Conservation (phyloP, 2,329 filamentous ascomycete genomes). For the Nigrospora oryzae region DNA sequence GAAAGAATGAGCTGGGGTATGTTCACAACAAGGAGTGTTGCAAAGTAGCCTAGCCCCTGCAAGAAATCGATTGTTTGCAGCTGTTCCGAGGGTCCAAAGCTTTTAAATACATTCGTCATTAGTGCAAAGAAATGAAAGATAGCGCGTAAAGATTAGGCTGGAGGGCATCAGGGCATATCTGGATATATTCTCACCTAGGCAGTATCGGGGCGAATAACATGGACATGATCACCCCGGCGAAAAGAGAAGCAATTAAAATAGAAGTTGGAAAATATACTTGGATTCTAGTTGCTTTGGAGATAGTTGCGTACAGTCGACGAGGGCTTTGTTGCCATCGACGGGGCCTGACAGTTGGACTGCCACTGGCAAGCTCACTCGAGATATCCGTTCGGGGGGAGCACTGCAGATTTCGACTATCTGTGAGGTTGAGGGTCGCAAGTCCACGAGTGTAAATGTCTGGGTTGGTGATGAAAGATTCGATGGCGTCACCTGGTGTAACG, state of each 20-base stretch:
- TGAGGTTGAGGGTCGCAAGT: conserved; percentile 9
- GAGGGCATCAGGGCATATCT: conserved; percentile 7
- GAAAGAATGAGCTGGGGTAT: conserved; percentile 30
- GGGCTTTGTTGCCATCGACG: conserved; percentile 4
- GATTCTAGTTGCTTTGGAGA: background rate
- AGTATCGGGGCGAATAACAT: no score
- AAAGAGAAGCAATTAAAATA: background rate
- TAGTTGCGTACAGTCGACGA: conserved; percentile 4
- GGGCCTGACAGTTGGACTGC: conserved; percentile 1
- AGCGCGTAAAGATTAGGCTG: background rate
- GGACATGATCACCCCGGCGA: no score
- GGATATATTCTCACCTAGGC: conserved; percentile 6
- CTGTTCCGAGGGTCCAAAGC: background rate
- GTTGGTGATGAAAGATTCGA: conserved; percentile 37
- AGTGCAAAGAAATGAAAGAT: background rate
- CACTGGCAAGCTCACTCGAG: background rate
- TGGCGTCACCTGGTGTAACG: conserved; percentile 40
- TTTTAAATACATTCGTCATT: background rate
- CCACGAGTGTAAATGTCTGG: conserved; percentile 31
- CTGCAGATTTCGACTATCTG: background rate
- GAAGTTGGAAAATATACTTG: no score
- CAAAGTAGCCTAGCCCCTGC: conserved; percentile 1
- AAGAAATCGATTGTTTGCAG: conserved; percentile 2
- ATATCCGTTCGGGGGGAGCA: conserved; percentile 2
- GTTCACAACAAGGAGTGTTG: conserved; percentile 20